Base-by-base conservation (phyloP, 2,329 filamentous ascomycete genomes). In the Rhinocladiella mackenziei region DNA sequence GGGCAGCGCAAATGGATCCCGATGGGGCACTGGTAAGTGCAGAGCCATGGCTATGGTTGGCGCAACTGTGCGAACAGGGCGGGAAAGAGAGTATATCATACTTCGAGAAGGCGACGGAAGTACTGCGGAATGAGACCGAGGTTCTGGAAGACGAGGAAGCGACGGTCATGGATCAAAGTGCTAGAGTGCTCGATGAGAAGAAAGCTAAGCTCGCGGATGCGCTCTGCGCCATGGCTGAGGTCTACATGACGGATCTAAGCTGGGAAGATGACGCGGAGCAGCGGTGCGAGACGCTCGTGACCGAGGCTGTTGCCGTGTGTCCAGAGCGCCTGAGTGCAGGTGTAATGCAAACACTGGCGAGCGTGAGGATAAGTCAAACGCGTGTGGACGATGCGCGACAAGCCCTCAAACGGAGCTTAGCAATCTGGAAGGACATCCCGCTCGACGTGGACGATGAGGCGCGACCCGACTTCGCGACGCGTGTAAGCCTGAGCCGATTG, bases 161-260 rank as follows among this genome's bases (percentile, higher is more conserved):
- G 56, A 66, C 50, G 58, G 67, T 63, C 46, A 63, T 38, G 9
- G 42, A 31, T 19, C 28, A 47, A 3, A 41, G 32, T 3, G 29
- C 28, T 13, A 25, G 11, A n/a, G 38, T 51, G 7, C 40, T 56
- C 9, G 39, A 51, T n/a, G 53, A 65, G 48, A 86, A 87, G 72
- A 84, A 84, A 63, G 74, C 75, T 54, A 92, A 92, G 66, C 74
- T 97, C 25, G 87, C 89, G 2, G 88, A 88, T 57, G 87, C 89
- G n/a, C 76, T 98, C 25, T 98, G 94, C 66, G 88, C 86, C 19
- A 87, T 97, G 49, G 83, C 87, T 5, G 92, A 98, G 70, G 88
- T 98, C 37, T 98, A 96, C 73, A 98, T 98, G 92, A 98, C 92
- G 8, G 92, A 98, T 70, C 70, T 97, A 58, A 92, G 86, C 59